Evolutionary conservation across 1,139 yeast species (phyloP).

Genomic region (Pneumocystis carinii): DNA sequence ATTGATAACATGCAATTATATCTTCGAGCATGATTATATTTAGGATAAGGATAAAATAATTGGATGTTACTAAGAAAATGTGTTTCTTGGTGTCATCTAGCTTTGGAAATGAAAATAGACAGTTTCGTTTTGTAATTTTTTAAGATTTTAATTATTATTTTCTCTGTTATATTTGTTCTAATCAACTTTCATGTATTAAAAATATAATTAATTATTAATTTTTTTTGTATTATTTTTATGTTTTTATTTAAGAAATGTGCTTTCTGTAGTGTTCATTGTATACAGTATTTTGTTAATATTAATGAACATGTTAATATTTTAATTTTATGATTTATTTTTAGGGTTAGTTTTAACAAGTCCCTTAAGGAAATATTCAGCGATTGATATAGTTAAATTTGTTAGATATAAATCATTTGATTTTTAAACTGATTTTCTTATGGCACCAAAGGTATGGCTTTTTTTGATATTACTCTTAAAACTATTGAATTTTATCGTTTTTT

Average conservation of each 20-base stretch:
- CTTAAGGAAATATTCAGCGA: neutral
- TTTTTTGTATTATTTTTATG: neutral
- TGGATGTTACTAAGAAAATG: neutral
- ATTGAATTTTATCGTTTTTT: neutral
- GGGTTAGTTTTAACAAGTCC: neutral
- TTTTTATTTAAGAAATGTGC: neutral
- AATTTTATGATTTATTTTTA: constrained; percentile 1
- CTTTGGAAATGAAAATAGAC: neutral
- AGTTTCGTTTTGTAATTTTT: neutral
- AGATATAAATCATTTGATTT: neutral
- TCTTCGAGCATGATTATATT: neutral
- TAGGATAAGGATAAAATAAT: neutral
- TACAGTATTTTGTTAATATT: neutral
- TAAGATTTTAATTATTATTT: constrained; percentile 2
- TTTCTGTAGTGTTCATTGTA: neutral
- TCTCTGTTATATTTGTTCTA: neutral
- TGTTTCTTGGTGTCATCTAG: neutral
- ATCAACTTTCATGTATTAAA: neutral
- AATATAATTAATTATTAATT: neutral
- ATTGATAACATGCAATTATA: neutral
- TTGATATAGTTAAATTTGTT: neutral
- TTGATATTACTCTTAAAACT: neutral
- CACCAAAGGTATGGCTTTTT: constrained; percentile 2
- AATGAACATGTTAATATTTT: neutral
- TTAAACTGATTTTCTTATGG: neutral